phyloP scores from a whole-genome alignment of 2,329 filamentous ascomycete species.

The Fusarium redolens region DNA sequence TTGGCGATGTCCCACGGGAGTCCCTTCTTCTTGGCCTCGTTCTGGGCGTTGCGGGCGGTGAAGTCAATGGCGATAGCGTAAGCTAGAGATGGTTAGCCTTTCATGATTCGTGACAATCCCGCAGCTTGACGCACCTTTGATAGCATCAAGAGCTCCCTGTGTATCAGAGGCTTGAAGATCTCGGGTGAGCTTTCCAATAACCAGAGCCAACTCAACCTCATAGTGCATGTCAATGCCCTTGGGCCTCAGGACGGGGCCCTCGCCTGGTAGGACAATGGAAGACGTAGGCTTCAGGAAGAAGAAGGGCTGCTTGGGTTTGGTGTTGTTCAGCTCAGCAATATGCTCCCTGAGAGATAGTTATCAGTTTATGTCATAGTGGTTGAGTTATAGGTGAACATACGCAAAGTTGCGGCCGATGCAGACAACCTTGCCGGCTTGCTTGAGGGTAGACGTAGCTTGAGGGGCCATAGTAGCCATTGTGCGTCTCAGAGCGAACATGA shows the following conservation, averaged over 20 bases:
- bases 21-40: slow-evolving; percentile 94
- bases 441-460: slow-evolving; percentile 57
- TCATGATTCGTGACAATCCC: background rate
- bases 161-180: slow-evolving; percentile 82
- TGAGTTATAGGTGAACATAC: slow-evolving; percentile 60
- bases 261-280: slow-evolving; percentile 82
- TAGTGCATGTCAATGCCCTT: slow-evolving; percentile 89
- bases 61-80: slow-evolving; percentile 96
- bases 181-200: slow-evolving; percentile 84
- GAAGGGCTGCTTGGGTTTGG: slow-evolving; percentile 92
- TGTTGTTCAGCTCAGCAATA: slow-evolving; percentile 89
- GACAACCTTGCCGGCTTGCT: slow-evolving; percentile 78
- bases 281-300: slow-evolving; percentile 98
- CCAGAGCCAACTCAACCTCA: slow-evolving; percentile 91
- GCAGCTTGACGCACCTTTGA: slow-evolving; percentile 70
- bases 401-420: slow-evolving; percentile 98
- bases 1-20: slow-evolving; percentile 97
- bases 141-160: slow-evolving; percentile 81
- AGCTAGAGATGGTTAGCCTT: slow-evolving; percentile 57
- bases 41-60: slow-evolving; percentile 94
- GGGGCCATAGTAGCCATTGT: slow-evolving; percentile 55
- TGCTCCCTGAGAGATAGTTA: slow-evolving; percentile 73
- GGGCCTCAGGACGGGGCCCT: slow-evolving; percentile 84
- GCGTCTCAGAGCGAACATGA: slow-evolving; percentile 53
- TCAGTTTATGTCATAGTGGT: slow-evolving; percentile 18